These are phyloP conservation scores for Xylaria digitata DNA, from an alignment of 2,329 filamentous ascomycete species.

Conservation along the genomic window DNA sequence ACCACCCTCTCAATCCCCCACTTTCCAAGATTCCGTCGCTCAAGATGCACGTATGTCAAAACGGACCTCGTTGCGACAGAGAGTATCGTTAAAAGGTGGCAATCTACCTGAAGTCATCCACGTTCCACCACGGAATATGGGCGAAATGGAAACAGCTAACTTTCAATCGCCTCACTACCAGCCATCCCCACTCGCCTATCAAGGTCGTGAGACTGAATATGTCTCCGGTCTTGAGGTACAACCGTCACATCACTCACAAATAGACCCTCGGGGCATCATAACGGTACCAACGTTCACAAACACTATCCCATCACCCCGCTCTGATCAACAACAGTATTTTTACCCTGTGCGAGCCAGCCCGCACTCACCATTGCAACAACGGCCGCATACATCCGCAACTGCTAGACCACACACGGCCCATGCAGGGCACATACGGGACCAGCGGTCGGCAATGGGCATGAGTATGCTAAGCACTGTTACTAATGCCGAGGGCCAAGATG, in stretches of 20 bases:
- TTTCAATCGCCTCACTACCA: constrained; percentile 41
- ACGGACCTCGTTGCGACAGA: constrained; percentile 63
- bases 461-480: constrained; percentile 68
- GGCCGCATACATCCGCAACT: constrained; percentile 64
- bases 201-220: constrained; percentile 60
- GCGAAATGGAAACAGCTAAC: constrained; percentile 52
- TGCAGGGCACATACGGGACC: constrained; percentile 58
- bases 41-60: constrained; percentile 44
- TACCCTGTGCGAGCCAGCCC: constrained; percentile 71
- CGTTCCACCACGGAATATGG: constrained; percentile 59
- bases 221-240: constrained; percentile 60
- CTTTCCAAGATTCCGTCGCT: constrained; percentile 14
- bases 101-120: constrained; percentile 65
- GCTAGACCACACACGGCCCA: constrained; percentile 51
- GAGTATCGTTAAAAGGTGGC: constrained; percentile 63
- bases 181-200: constrained; percentile 46
- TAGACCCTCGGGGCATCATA: constrained; percentile 49
- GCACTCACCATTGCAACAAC: constrained; percentile 71
- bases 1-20: constrained; percentile 43
- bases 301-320: constrained; percentile 61
- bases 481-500: constrained; percentile 54
- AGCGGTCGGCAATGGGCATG: constrained; percentile 66
- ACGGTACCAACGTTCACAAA: constrained; percentile 54
- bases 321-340: constrained; percentile 67
- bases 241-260: constrained; percentile 52